Base-by-base conservation (phyloP, 805 yeast genomes). In the Ogataea chonburiensis region DNA sequence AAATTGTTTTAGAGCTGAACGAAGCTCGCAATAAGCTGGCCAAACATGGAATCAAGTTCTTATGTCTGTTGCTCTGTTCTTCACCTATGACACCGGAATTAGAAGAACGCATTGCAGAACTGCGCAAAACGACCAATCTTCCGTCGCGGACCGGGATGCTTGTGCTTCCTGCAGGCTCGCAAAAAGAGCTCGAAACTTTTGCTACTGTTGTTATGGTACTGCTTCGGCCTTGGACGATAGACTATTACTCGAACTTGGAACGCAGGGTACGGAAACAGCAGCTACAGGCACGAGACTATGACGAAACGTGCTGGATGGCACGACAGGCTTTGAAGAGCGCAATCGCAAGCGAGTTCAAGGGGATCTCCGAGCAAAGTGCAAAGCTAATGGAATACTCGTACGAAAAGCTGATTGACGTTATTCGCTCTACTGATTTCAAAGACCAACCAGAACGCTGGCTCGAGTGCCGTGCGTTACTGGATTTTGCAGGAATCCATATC, bases 401-500 rank as follows among this genome's bases (percentile, higher is more conserved):
- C 48, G 80, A 76, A 37, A 60, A 70, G 23, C 43, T 77, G 21
- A 52, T 74, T 1, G 66, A 65, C 27, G 46, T 68, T 11, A 57
- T 71, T 17, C 66, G 59, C 25, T 37, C 53, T 5, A 26, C 45
- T 1, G 38, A 44, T 18, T 44, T 58, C 1, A 40, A 52, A 0
- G 25, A 49, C 0, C 52, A 56, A 17, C 38, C 44, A 5, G 42
- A 49, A 8, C 26, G 49, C 4, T 75, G 79, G 78, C 42, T 46
- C 3, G 67, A 74, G 25, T 56, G 71, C 23, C 55, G 86, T 27
- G 50, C 53, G 7, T 56, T 82, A 30, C 55, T 83, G 5, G 95
- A 86, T 51, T 55, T 76, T 4, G 51, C 75, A 5, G 79, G 82
- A 0, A 66, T 81, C 33, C 84, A 81, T 47, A 77, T 85, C 7